These are phyloP conservation scores for Malbranchea zuffiana DNA, from an alignment of 2,329 filamentous ascomycete genomes.

Conservation along the genomic window DNA sequence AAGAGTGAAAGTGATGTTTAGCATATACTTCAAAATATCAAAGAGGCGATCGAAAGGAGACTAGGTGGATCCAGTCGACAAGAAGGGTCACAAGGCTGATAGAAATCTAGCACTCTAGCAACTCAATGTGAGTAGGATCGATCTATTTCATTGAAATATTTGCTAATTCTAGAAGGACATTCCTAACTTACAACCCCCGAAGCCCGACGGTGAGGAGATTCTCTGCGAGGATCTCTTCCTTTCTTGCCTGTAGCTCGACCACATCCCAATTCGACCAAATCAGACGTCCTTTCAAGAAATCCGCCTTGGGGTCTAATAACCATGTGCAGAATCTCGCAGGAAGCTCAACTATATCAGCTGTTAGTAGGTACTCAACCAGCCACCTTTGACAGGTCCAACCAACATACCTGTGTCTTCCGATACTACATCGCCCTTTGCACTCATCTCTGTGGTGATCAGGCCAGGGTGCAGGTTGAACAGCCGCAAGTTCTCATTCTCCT, in stretches of 20 bases:
- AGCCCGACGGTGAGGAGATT: background rate
- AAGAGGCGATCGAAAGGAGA: too few relatives aligned
- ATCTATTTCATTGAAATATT: too few relatives aligned
- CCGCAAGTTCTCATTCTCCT: constrained; percentile 31
- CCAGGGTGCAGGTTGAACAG: constrained; percentile 39
- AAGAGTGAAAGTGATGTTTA: too few relatives aligned
- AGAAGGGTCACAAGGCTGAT: too few relatives aligned
- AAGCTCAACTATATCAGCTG: constrained; percentile 15
- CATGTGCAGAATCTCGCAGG: constrained; percentile 27
- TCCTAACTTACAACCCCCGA: background rate
- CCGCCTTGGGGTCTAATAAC: constrained; percentile 29
- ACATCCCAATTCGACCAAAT: constrained; percentile 2
- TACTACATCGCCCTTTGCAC: constrained; percentile 14
- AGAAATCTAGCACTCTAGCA: too few relatives aligned
- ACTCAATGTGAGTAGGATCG: too few relatives aligned
- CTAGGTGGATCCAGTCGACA: too few relatives aligned
- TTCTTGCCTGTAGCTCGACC: background rate
- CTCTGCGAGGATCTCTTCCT: background rate
- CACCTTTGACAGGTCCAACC: too few relatives aligned
- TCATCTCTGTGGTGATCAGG: constrained; percentile 20
- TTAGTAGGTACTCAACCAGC: background rate
- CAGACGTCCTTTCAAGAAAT: constrained; percentile 21
- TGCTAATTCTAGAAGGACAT: too few relatives aligned
- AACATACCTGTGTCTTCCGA: constrained; percentile 17
- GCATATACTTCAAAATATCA: too few relatives aligned